Conservation (phyloP, 2,329 filamentous ascomycete species). For the Sporothrix globosa region DNA sequence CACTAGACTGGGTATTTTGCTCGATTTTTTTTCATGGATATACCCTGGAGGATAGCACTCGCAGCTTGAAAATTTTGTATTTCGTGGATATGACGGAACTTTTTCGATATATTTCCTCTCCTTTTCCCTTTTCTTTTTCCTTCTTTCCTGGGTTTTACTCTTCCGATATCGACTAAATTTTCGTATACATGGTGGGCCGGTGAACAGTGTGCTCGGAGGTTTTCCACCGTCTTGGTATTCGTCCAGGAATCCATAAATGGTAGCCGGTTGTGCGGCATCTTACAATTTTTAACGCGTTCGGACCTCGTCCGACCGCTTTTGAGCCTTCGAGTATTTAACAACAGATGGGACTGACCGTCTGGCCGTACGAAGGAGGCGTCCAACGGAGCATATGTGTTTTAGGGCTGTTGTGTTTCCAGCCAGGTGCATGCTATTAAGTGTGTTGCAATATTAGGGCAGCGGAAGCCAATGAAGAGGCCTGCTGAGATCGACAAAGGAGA, state of each 20-base stretch:
- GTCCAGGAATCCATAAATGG: no score
- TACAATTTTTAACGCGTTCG: neutral
- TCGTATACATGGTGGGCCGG: neutral
- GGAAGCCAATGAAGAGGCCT: neutral
- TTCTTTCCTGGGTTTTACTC: neutral
- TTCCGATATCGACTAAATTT: no score
- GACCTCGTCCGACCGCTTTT: conserved; percentile 12
- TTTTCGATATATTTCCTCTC: neutral
- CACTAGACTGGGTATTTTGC: neutral
- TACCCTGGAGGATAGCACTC: neutral
- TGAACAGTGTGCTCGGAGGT: neutral
- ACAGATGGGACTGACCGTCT: no score
- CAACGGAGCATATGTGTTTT: neutral
- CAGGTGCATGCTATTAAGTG: no score
- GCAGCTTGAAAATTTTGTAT: neutral
- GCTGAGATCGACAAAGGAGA: neutral
- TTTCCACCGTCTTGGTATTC: neutral
- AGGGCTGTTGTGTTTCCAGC: neutral
- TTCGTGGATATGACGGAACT: neutral
- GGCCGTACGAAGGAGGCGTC: neutral
- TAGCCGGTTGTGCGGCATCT: no score
- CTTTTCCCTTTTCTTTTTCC: neutral
- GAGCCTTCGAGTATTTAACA: neutral
- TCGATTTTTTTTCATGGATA: neutral
- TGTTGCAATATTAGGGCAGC: no score